phyloP scores from a whole-genome alignment of 1,139 yeast genomes.

The Saccharomyces pastorianus region DNA sequence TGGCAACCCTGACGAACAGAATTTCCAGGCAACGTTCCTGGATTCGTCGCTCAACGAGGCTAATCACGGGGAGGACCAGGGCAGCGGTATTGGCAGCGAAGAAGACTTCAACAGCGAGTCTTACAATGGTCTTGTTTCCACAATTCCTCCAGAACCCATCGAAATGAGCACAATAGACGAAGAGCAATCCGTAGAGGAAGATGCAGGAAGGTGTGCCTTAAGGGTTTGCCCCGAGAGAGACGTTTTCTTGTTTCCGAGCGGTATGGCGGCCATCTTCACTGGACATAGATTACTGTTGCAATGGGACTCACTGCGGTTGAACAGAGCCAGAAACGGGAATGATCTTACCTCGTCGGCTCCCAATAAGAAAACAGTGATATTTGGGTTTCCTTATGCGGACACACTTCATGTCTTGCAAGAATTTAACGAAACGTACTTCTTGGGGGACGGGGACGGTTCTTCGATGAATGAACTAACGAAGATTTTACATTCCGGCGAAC shows the following conservation, averaged over 20 bases:
- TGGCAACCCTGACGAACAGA: not conserved
- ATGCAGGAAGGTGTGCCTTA: not conserved
- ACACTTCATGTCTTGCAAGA: slow-evolving; percentile 76
- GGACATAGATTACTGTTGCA: slow-evolving; percentile 64
- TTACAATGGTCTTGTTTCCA: not conserved
- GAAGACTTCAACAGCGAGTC: too few species aligned
- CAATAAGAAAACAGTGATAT: slow-evolving; percentile 69
- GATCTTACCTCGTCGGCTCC: slow-evolving; percentile 19
- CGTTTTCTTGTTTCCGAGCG: slow-evolving; percentile 78
- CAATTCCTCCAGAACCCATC: not conserved
- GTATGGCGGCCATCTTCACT: slow-evolving; percentile 85
- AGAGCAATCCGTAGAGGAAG: slow-evolving; percentile 3
- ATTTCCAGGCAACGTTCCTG: not conserved
- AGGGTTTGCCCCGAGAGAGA: slow-evolving; percentile 36
- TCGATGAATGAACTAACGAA: slow-evolving; percentile 60
- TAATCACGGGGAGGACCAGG: not conserved
- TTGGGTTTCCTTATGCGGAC: slow-evolving; percentile 93
- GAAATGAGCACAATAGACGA: slow-evolving; percentile 14
- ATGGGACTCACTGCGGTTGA: slow-evolving; percentile 28
- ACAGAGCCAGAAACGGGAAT: slow-evolving; percentile 17
- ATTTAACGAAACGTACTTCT: slow-evolving; percentile 83
- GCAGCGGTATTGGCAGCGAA: not conserved
- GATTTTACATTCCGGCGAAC: slow-evolving; percentile 52
- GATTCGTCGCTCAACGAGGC: not conserved
- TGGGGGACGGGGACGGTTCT: slow-evolving; percentile 73